These are phyloP conservation scores for Amanita phalloides DNA, from an alignment of 768 basidiomycete genomes.

Conservation along the genomic window DNA sequence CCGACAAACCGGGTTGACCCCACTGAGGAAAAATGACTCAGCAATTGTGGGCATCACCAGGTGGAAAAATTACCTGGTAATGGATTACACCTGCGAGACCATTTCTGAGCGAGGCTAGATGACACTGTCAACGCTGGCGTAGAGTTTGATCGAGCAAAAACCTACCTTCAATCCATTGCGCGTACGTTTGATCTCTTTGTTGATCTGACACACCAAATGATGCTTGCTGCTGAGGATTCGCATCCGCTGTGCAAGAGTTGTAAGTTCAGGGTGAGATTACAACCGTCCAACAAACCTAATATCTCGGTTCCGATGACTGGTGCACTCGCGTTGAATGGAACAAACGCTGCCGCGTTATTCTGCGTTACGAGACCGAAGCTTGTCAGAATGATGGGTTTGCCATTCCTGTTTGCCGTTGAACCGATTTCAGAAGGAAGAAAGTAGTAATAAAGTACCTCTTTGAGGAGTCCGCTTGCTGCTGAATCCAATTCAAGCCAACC, in stretches of 20 bases:
- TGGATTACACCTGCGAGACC: conserved; percentile 35
- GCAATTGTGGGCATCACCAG: not conserved
- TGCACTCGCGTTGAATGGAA: conserved; percentile 46
- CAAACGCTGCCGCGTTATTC: conserved; percentile 38
- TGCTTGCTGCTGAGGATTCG: conserved; percentile 10
- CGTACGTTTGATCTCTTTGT: conserved; percentile 43
- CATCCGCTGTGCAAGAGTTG: not conserved
- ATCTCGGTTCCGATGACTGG: not conserved
- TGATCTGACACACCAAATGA: conserved; percentile 41
- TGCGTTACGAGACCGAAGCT: conserved; percentile 58
- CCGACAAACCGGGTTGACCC: conserved; percentile 41
- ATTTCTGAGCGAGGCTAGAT: conserved; percentile 26
- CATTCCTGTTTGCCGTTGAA: conserved; percentile 25
- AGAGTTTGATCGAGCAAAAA: not conserved
- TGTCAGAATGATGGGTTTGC: conserved; percentile 43
- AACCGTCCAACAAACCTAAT: not conserved
- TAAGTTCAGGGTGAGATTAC: not conserved
- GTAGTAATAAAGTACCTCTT: conserved; percentile 23
- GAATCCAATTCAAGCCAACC: conserved; percentile 46
- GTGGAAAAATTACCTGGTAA: conserved; percentile 27
- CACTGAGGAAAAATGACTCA: conserved; percentile 30
- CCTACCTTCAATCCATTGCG: conserved; percentile 39
- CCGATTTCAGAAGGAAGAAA: not conserved
- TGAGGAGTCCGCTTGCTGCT: conserved; percentile 31
- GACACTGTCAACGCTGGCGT: conserved; percentile 1